Evolutionary conservation across 2,329 filamentous ascomycete species (phyloP), one percentile per base, ranked within the genome.

Genomic region (Talaromyces sp.): DNA sequence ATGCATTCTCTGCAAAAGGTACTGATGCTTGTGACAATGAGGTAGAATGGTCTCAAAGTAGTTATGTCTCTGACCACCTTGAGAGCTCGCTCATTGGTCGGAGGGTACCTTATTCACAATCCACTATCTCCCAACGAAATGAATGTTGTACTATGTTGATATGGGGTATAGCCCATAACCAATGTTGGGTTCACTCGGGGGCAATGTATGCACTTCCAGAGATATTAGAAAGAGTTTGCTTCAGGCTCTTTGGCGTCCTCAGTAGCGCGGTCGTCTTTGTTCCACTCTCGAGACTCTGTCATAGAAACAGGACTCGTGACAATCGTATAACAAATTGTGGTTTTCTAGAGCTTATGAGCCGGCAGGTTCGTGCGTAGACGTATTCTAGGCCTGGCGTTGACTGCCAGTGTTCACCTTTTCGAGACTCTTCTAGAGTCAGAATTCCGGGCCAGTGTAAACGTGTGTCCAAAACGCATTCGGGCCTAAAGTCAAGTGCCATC

Each of bases 401-500:
- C 25, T 28, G 25, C 25, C 25, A 7, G 25, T 28, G n/a, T 28
- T 28, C 25, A 28, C 25, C 7, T 28, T 28, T 3, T 28, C 25
- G 25, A 28, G 25, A 28, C 25, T 28, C 25, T 4, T 28, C 25
- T 4, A 28, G 25, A 28, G 25, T 28, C 25, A 28, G 25, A 4
- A 28, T 28, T 28, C 7, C n/a, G 7, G 25, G 25, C 25, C 3
- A 28, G 3, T 3, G 25, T 28, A 17, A n/a, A 48, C 13, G 17
- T 21, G 28, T 28, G 19, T 33, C 28, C 28, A 21, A 15, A 17
- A 3, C 11, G n/a, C 28, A 33, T 35, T 17, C 19, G 31, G 2
- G 15, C 45, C 21, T 40, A 19, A 48, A 17, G 10, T 57, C 53
- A 60, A 40, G 39, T 56, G 17, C 53, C 41, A 56, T 15, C 53